Evolutionary conservation across 371 early-diverging fungal species (phyloP).

Genomic region (Rozella allomycis): DNA sequence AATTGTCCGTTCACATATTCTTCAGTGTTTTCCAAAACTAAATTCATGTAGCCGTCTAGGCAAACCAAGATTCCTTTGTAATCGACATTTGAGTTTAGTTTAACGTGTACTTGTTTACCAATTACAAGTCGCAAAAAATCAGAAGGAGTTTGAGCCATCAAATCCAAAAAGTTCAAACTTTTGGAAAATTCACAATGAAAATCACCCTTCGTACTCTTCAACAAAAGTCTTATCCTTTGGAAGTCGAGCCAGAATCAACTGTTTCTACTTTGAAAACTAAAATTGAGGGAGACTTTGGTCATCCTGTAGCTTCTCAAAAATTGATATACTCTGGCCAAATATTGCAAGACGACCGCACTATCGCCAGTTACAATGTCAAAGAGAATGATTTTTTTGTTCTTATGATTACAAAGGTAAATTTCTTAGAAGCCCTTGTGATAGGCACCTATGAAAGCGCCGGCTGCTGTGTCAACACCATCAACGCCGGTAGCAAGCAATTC

Average conservation of each 20-base stretch:
- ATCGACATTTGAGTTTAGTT: constrained; percentile 81
- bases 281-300: constrained; percentile 44
- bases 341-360: constrained; percentile 48
- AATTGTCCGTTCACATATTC: constrained; percentile 79
- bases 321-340: constrained; percentile 78
- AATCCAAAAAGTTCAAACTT: too few species aligned
- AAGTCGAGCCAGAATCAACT: too few species aligned
- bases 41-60: constrained; percentile 96
- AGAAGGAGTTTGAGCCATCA: constrained; percentile 36
- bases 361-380: constrained; percentile 47
- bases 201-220: constrained; percentile 73
- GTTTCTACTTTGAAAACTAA: too few species aligned
- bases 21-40: constrained; percentile 84
- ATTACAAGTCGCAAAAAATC: constrained; percentile 59
- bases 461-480: constrained; percentile 4
- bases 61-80: constrained; percentile 82
- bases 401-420: constrained; percentile 67
- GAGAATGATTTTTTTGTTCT: constrained; percentile 83
- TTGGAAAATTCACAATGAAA: constrained; percentile 49
- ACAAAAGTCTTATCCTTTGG: constrained; percentile 53
- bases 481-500: constrained; percentile 10
- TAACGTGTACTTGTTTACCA: constrained; percentile 62
- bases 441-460: constrained; percentile 27
- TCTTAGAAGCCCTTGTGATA: neutral
- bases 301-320: constrained; percentile 49